phyloP scores from a whole-genome alignment of 2,329 filamentous ascomycete genomes.

The Curvularia verruculosa region DNA sequence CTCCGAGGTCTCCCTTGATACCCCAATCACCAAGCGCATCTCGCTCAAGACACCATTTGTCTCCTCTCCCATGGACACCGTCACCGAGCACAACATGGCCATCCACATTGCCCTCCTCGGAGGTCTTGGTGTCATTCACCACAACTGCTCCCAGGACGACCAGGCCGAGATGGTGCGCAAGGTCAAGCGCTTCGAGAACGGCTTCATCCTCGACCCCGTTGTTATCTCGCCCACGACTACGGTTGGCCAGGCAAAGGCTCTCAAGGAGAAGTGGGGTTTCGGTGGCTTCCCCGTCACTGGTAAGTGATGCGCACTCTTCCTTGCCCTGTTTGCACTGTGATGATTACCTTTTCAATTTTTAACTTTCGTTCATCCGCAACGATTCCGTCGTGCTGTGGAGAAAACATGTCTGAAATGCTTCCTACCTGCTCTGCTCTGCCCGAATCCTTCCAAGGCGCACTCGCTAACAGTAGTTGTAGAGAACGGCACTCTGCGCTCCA shows the following conservation, averaged over 20 bases:
- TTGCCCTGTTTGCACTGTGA: slow-evolving; percentile 61
- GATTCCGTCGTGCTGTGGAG: slow-evolving; percentile 88
- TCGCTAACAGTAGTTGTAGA: slow-evolving; percentile 63
- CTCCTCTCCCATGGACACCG: slow-evolving; percentile 99
- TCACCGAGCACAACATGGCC: slow-evolving; percentile 99
- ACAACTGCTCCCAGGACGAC: slow-evolving; percentile 97
- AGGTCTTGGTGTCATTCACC: slow-evolving; percentile 93
- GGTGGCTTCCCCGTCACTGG: slow-evolving; percentile 98
- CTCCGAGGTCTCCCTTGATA: slow-evolving; percentile 84
- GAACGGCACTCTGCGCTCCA: slow-evolving; percentile 88
- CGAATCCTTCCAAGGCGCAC: slow-evolving; percentile 9
- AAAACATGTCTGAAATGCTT: slow-evolving; percentile 58
- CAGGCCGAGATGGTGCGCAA: slow-evolving; percentile 99
- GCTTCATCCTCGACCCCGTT: slow-evolving; percentile 95
- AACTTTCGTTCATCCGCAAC: slow-evolving; percentile 99
- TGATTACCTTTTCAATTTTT: slow-evolving; percentile 72
- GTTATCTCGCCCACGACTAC: slow-evolving; percentile 88
- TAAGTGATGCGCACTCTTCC: slow-evolving; percentile 59
- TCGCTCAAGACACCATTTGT: slow-evolving; percentile 95
- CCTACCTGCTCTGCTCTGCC: slow-evolving; percentile 6
- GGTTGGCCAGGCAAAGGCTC: slow-evolving; percentile 84
- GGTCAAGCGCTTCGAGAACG: slow-evolving; percentile 99
- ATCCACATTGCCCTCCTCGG: slow-evolving; percentile 94
- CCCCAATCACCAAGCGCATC: slow-evolving; percentile 93
- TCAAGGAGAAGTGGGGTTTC: slow-evolving; percentile 99